Percentiles rank a stretch among this genome's conserved stretches.
Evolutionary conservation across 2,329 filamentous ascomycete genomes (phyloP).

Genomic region (Xylaria digitata): DNA sequence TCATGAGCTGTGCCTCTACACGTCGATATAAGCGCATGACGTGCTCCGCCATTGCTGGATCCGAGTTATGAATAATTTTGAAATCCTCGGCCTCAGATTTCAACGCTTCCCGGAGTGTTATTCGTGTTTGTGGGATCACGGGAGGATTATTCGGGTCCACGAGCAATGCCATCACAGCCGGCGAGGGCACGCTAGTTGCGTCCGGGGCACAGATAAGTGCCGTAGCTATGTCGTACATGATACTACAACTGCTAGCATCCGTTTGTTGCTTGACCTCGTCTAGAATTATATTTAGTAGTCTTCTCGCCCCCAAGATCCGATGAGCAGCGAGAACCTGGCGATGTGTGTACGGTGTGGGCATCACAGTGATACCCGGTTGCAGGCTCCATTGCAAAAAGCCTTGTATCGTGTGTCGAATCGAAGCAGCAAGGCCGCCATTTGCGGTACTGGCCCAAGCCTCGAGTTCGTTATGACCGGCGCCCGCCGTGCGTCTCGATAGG

Average conservation of each 20-base stretch:
- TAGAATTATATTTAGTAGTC: conserved; percentile 70
- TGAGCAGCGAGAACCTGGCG: conserved; percentile 72
- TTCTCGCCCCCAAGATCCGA: conserved; percentile 70
- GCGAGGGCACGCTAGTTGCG: conserved; percentile 58
- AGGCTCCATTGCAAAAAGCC: conserved; percentile 75
- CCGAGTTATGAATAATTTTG: conserved; percentile 65
- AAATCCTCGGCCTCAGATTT: conserved; percentile 68
- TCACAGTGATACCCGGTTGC: conserved; percentile 64
- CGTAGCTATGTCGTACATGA: conserved; percentile 75
- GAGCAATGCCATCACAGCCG: conserved; percentile 48
- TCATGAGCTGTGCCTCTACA: conserved; percentile 73
- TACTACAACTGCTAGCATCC: conserved; percentile 66
- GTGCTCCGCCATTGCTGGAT: conserved; percentile 68
- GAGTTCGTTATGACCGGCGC: conserved; percentile 73
- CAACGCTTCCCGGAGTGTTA: conserved; percentile 71
- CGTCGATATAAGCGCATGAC: conserved; percentile 71
- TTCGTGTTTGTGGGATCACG: conserved; percentile 57
- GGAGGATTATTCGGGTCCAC: conserved; percentile 52
- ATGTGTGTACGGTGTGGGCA: conserved; percentile 77
- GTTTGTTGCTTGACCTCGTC: conserved; percentile 75
- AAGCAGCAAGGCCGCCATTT: conserved; percentile 66
- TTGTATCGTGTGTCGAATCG: conserved; percentile 71
- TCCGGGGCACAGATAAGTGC: conserved; percentile 77
- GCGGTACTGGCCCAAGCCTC: conserved; percentile 72
- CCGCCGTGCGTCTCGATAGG: conserved; percentile 70